Percentiles rank a stretch among this genome's conserved stretches.
Conservation (phyloP, 345 rosid genomes). For the Mercurialis annua region DNA sequence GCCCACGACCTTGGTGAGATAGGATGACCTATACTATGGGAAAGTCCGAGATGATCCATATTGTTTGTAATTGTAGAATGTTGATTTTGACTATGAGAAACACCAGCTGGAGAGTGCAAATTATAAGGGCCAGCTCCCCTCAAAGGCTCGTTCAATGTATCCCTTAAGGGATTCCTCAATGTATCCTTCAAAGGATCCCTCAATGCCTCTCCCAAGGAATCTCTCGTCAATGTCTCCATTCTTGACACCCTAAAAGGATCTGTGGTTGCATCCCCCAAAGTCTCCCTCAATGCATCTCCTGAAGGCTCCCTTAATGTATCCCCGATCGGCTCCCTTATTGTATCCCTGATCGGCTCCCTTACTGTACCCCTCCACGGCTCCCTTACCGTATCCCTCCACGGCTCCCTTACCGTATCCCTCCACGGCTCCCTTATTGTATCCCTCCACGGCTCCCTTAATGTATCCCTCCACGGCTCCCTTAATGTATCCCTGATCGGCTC, state of each 20-base stretch:
- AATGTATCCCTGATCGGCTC: background rate
- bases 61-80: conserved; percentile 28
- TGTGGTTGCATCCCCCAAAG: background rate
- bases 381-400: no score
- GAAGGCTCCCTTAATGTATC: conserved; percentile 8
- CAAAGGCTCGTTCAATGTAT: conserved; percentile 10
- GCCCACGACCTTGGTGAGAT: conserved; percentile 57
- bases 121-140: conserved; percentile 36
- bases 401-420: no score
- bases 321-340: conserved; percentile 7
- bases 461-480: conserved; percentile 14
- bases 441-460: background rate
- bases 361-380: no score
- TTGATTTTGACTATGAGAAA: conserved; percentile 39
- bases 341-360: background rate
- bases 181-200: no score
- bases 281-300: conserved; percentile 10
- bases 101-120: conserved; percentile 29
- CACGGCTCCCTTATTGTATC: no score
- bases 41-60: conserved; percentile 45
- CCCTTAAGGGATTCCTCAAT: background rate
- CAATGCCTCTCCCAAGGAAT: no score
- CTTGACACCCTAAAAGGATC: no score
- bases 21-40: conserved; percentile 42
- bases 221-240: no score